A percentile compares a stretch with the other conserved stretches of the same genome.
These are phyloP conservation scores for Sophora flavescens DNA, from an alignment of 306 rosid species.

Conservation along the genomic window DNA sequence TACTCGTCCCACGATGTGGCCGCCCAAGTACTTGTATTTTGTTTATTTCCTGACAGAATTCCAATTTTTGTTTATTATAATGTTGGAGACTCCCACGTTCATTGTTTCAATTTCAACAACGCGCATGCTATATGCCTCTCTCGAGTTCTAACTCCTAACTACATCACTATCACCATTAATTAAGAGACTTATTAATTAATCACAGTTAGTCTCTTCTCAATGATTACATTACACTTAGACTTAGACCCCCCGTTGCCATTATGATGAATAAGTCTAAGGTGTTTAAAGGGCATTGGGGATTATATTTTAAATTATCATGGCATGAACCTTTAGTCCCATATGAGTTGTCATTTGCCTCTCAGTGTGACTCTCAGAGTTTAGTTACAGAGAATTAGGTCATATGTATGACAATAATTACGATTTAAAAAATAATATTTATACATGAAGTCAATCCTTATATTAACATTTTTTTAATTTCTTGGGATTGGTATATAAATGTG, in stretches of 20 bases:
- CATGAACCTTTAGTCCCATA: slow-evolving; percentile 55
- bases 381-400: slow-evolving; percentile 65
- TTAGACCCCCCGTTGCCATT: slow-evolving; percentile 12
- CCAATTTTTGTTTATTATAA: slow-evolving; percentile 47
- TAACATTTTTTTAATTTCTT: slow-evolving; percentile 40
- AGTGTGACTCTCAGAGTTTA: slow-evolving; percentile 66
- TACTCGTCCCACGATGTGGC: slow-evolving; percentile 80
- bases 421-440: slow-evolving; percentile 45
- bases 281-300: slow-evolving; percentile 44
- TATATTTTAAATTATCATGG: slow-evolving; percentile 55
- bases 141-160: slow-evolving; percentile 40
- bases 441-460: slow-evolving; percentile 62
- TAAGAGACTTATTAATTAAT: slow-evolving; percentile 50
- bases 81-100: slow-evolving; percentile 73
- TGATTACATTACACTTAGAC: slow-evolving; percentile 55
- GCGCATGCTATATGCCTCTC: slow-evolving; percentile 44
- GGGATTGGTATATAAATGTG: slow-evolving; percentile 60
- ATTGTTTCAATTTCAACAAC: slow-evolving; percentile 48
- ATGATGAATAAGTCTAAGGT: slow-evolving; percentile 13
- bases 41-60: slow-evolving; percentile 52
- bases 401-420: slow-evolving; percentile 57
- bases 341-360: slow-evolving; percentile 71
- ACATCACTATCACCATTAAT: slow-evolving; percentile 48
- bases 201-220: slow-evolving; percentile 48
- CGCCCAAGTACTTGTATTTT: slow-evolving; percentile 47